phyloP scores from a whole-genome alignment of 163 green algal genomes.

The Chloromonas sp. region DNA sequence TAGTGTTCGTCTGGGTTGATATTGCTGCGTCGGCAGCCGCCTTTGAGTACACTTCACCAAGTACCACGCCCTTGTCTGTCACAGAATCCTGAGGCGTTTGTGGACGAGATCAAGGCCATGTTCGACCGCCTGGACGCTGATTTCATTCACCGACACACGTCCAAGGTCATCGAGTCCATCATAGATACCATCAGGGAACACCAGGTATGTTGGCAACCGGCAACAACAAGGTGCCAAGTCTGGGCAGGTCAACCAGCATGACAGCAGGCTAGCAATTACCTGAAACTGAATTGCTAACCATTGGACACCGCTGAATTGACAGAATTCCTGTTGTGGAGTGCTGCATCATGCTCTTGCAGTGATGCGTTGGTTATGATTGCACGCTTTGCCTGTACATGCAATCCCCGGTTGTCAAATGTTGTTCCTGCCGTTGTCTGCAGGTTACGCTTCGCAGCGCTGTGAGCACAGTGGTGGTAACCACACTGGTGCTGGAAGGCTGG shows the following conservation, averaged over 20 bases:
- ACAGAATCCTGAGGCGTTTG: conserved; percentile 55
- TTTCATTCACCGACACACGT: conserved; percentile 59
- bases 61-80: too few relatives aligned
- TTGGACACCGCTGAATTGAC: too few relatives aligned
- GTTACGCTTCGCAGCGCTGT: conserved; percentile 82
- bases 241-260: background rate
- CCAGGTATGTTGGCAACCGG: conserved; percentile 20
- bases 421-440: background rate
- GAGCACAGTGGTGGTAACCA: conserved; percentile 87
- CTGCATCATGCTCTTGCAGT: too few relatives aligned
- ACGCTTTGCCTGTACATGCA: too few relatives aligned
- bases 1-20: too few relatives aligned
- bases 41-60: too few relatives aligned
- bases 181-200: conserved; percentile 77
- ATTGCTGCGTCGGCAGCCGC: too few relatives aligned
- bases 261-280: too few relatives aligned
- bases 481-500: conserved; percentile 93
- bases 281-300: too few relatives aligned
- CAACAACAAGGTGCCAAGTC: background rate
- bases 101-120: conserved; percentile 58
- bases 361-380: too few relatives aligned
- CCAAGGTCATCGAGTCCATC: conserved; percentile 75
- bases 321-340: too few relatives aligned
- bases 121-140: conserved; percentile 70
- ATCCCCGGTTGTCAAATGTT: too few relatives aligned